A percentile compares a stretch with the other conserved stretches of the same genome.
phyloP scores from a whole-genome alignment of 345 rosid species.

The Trapa incisa region DNA sequence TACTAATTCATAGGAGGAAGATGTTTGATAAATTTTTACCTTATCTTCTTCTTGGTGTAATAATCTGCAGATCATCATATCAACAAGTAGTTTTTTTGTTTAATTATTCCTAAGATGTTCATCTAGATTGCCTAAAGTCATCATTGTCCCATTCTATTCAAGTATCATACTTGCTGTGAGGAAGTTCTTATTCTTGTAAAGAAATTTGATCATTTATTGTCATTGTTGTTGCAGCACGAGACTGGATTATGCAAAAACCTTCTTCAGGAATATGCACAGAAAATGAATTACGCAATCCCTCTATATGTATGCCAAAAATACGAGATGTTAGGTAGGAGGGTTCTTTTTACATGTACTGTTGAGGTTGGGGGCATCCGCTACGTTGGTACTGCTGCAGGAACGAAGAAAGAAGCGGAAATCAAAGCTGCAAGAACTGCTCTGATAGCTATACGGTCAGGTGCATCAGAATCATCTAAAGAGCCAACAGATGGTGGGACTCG shows the following conservation, averaged over 20 bases:
- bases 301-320: slow-evolving; percentile 40
- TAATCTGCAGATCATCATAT: not conserved
- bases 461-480: slow-evolving; percentile 21
- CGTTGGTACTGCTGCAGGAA: slow-evolving; percentile 58
- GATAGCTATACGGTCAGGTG: slow-evolving; percentile 45
- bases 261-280: slow-evolving; percentile 90
- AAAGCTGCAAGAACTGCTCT: slow-evolving; percentile 91
- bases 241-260: slow-evolving; percentile 82
- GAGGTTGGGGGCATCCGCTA: slow-evolving; percentile 78
- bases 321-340: slow-evolving; percentile 28
- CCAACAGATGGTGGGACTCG: slow-evolving; percentile 25
- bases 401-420: slow-evolving; percentile 80
- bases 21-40: not conserved
- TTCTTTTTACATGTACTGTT: slow-evolving; percentile 44
- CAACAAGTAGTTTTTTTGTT: not conserved
- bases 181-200: not conserved
- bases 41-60: not conserved
- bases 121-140: not conserved
- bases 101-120: not conserved
- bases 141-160: not conserved
- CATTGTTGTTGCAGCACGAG: slow-evolving; percentile 43
- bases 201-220: not conserved
- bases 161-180: not conserved
- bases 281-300: slow-evolving; percentile 85
- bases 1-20: not conserved